Conservation (phyloP, 805 yeast species). For the Cyberlindnera petersonii region DNA sequence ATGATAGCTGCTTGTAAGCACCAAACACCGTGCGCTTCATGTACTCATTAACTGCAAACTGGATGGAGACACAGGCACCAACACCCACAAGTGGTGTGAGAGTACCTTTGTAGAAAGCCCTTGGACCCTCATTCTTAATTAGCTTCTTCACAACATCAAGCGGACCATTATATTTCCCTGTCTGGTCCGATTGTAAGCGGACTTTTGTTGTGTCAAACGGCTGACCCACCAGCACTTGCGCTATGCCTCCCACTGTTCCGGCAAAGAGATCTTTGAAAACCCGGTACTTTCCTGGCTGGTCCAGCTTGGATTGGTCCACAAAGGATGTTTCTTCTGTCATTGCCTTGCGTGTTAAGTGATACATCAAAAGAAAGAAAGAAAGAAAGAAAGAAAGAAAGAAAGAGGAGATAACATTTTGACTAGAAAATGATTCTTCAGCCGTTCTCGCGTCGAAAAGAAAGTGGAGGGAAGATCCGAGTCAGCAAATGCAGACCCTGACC, state of each 20-base stretch:
- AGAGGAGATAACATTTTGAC: background rate
- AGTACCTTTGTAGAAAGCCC: constrained; percentile 91
- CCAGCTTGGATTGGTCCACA: constrained; percentile 9
- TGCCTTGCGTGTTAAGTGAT: too few relatives aligned
- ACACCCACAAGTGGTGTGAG: constrained; percentile 90
- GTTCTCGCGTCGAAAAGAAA: too few relatives aligned
- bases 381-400: background rate
- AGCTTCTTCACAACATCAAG: constrained; percentile 72
- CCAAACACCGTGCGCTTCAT: constrained; percentile 76
- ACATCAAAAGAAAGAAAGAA: background rate
- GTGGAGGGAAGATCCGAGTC: too few relatives aligned
- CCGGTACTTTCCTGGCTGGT: constrained; percentile 19
- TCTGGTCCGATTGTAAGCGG: constrained; percentile 69
- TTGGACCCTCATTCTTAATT: constrained; percentile 72
- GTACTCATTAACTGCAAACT: constrained; percentile 90
- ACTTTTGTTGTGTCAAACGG: constrained; percentile 96
- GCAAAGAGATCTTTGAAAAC: constrained; percentile 40
- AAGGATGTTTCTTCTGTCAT: constrained; percentile 19
- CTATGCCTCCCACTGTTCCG: constrained; percentile 93
- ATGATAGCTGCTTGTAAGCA: constrained; percentile 39
- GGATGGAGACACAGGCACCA: constrained; percentile 97
- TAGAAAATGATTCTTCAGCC: background rate
- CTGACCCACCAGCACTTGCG: constrained; percentile 94
- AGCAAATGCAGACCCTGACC: too few relatives aligned
- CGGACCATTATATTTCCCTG: constrained; percentile 70